A percentile compares a stretch with the other conserved stretches of the same genome.
Evolutionary conservation across 257 asterid genomes (phyloP).

Genomic region (Salvia hispanica): DNA sequence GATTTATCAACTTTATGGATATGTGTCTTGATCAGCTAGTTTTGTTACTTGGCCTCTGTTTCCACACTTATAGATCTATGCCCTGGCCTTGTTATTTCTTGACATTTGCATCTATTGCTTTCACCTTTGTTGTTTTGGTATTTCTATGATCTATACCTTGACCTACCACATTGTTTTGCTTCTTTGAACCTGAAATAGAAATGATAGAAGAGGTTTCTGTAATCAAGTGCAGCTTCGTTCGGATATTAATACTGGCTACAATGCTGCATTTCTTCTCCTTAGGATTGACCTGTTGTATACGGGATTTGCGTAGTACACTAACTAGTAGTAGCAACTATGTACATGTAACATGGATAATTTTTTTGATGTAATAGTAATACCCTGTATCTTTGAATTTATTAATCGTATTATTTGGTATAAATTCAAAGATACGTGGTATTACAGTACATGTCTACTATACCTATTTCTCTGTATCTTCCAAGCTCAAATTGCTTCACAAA

Average conservation of each 20-base stretch:
- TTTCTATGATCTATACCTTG: background rate
- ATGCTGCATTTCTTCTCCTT: no score
- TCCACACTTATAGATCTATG: constrained; percentile 2
- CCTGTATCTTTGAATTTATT: no score
- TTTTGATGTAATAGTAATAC: no score
- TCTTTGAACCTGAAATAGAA: background rate
- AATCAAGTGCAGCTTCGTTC: constrained; percentile 7
- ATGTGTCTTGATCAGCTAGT: constrained; percentile 6
- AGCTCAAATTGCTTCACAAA: background rate
- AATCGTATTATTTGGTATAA: no score
- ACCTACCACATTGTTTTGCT: background rate
- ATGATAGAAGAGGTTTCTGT: background rate
- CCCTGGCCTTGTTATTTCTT: background rate
- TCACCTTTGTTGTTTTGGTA: background rate
- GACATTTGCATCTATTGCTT: background rate
- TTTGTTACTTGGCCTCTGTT: constrained; percentile 4
- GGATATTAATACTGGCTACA: background rate
- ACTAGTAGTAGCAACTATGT: no score
- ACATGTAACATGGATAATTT: no score
- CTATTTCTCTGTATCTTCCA: background rate
- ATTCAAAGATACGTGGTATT: no score
- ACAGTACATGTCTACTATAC: background rate
- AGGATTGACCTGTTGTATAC: no score
- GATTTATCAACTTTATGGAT: background rate
- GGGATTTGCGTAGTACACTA: background rate